Percentiles rank a stretch among this genome's conserved stretches.
These are phyloP conservation scores for Isoetes taiwanensis DNA, from an alignment of 75 land plant species.

Conservation along the genomic window DNA sequence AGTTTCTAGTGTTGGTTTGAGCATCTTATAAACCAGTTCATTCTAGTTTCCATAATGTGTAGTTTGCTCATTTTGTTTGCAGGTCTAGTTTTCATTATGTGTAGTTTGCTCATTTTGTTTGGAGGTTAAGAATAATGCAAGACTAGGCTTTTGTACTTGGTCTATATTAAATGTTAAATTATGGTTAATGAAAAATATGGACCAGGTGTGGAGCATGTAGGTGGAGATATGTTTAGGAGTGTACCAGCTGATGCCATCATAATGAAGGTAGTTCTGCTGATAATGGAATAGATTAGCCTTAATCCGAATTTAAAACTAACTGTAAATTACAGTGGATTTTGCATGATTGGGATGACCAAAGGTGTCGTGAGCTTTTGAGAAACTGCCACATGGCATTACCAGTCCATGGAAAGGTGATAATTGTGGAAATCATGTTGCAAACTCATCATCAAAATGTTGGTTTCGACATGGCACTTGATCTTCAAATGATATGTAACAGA, in stretches of 20 bases:
- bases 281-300: too few relatives aligned
- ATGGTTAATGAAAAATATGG: too few relatives aligned
- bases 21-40: too few relatives aligned
- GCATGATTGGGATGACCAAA: neutral
- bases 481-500: neutral
- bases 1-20: too few relatives aligned
- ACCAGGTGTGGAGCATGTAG: neutral
- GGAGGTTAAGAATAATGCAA: neutral
- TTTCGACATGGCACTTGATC: neutral
- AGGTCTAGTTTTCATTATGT: too few relatives aligned
- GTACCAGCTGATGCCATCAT: neutral
- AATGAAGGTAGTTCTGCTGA: neutral
- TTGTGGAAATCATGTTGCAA: neutral
- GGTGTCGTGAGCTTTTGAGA: neutral
- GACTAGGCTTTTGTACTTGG: neutral
- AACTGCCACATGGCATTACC: neutral
- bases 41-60: too few relatives aligned
- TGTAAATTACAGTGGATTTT: neutral
- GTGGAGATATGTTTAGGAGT: neutral
- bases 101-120: too few relatives aligned
- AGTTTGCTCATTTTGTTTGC: too few relatives aligned
- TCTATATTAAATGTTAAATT: neutral
- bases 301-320: neutral
- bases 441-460: neutral
- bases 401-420: neutral